Evolutionary conservation across 2,329 filamentous ascomycete genomes (phyloP).

Genomic region (Ambrosiella cleistominuta): DNA sequence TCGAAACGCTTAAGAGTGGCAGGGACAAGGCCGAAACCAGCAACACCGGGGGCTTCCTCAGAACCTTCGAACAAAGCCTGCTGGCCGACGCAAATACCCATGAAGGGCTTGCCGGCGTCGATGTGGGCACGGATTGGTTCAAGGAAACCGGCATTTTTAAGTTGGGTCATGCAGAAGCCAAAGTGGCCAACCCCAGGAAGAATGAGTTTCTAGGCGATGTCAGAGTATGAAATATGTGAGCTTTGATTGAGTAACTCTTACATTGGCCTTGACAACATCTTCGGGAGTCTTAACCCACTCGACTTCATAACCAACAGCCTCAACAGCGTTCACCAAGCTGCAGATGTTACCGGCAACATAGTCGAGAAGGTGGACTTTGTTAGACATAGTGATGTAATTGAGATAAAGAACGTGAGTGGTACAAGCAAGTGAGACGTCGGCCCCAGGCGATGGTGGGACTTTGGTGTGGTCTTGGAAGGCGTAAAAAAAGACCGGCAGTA

Average conservation of each 20-base stretch:
- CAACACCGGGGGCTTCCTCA: constrained; percentile 52
- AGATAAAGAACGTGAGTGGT: background rate
- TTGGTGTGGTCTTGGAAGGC: background rate
- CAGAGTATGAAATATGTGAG: background rate
- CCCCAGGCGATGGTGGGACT: background rate
- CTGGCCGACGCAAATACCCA: constrained; percentile 90
- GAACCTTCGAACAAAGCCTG: constrained; percentile 83
- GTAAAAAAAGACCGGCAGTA: background rate
- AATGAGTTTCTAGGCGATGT: constrained; percentile 58
- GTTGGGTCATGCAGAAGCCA: constrained; percentile 79
- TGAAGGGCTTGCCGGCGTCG: constrained; percentile 81
- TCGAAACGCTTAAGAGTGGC: constrained; percentile 59
- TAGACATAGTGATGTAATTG: constrained; percentile 33
- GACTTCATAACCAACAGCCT: constrained; percentile 82
- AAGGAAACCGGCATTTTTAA: constrained; percentile 65
- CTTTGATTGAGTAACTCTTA: constrained; percentile 24
- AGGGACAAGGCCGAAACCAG: constrained; percentile 61
- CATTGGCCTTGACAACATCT: constrained; percentile 72
- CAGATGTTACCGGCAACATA: constrained; percentile 95
- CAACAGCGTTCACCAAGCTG: constrained; percentile 91
- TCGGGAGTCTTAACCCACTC: constrained; percentile 79
- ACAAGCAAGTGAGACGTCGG: background rate
- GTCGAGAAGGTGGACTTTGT: constrained; percentile 60
- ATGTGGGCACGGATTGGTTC: constrained; percentile 73
- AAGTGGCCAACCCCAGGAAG: constrained; percentile 95